Base-by-base conservation (phyloP, 140 eudicot genomes). In the Ambrosia hybrid region DNA sequence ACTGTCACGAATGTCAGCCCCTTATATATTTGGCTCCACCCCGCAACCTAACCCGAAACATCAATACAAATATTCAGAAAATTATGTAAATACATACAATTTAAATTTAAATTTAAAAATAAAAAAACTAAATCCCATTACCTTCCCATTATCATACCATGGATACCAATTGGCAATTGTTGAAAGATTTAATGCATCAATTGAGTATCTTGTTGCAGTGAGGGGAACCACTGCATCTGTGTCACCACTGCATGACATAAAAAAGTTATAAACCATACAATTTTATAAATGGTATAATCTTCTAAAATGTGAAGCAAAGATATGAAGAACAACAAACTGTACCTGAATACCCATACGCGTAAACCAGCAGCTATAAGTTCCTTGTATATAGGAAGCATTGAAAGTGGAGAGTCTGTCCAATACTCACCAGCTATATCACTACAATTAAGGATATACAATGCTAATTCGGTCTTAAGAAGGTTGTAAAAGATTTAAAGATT, bases 301-400 rank as follows among this genome's bases (percentile, higher is more conserved):
- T n/a, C 57, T 17, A 57, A 43, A 12, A 6, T 12, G 57, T 36
- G 16, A 38, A 21, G 17, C 33, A 39, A 16, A 12, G 41, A 52
- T 4, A 10, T 13, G 37, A 55, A 55, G 3, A 55, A 55, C 70
- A 49, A 41, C 10, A 60, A 37, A 53, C 0, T 73, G 13, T 67
- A 92, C 98, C 96, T 92, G 74, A 89, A 92, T 11, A 92, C 95
- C 99, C 97, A 94, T 77, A 94, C 80, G 65, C 89, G 80, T 58
- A 90, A 55, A 59, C 97, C 97, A 73, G 94, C 97, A 43, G 85
- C 83, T 73, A 90, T 87, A 56, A 94, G 89, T 78, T 94, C 99
- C 77, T 76, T 81, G 70, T 90, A 94, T 53, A 90, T 88, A 3
- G 97, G 94, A 84, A 94, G 99, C 96, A 90, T 83, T 53, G 99